Evolutionary conservation across 2,329 filamentous ascomycete species (phyloP).

Genomic region (Alternaria tenuissima): DNA sequence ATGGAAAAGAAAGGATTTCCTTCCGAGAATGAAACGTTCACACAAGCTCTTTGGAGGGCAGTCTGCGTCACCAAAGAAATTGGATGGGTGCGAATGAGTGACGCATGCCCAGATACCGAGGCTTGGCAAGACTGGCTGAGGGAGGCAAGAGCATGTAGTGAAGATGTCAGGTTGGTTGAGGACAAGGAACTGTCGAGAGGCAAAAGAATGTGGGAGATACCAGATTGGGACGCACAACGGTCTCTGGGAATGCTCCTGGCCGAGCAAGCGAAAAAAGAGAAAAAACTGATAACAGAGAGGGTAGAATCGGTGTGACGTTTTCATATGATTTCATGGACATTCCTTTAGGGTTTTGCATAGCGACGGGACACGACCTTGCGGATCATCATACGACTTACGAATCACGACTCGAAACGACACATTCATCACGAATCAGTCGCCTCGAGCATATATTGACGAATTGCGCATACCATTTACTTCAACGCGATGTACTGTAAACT

Average conservation of each 20-base stretch:
- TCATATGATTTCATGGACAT: background rate
- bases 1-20: conserved; percentile 44
- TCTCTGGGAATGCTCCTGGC: conserved; percentile 29
- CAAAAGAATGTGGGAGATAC: conserved; percentile 43
- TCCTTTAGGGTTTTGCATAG: conserved; percentile 3
- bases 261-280: conserved; percentile 27
- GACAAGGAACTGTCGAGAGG: conserved; percentile 16
- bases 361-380: background rate
- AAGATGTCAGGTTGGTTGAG: conserved; percentile 22
- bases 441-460: background rate
- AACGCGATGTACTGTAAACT: background rate
- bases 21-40: conserved; percentile 52
- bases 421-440: background rate
- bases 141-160: conserved; percentile 41
- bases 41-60: conserved; percentile 59
- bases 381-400: conserved; percentile 6
- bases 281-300: conserved; percentile 20
- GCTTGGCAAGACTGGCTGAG: conserved; percentile 55
- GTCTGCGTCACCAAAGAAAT: conserved; percentile 57
- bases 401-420: background rate
- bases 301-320: conserved; percentile 27
- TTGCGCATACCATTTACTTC: background rate
- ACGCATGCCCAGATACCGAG: conserved; percentile 52
- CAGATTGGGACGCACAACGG: conserved; percentile 45
- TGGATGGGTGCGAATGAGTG: conserved; percentile 54